A percentile compares a stretch with the other conserved stretches of the same genome.
phyloP scores from a whole-genome alignment of 371 early-diverging fungal species.

The Mortierella polycephala region DNA sequence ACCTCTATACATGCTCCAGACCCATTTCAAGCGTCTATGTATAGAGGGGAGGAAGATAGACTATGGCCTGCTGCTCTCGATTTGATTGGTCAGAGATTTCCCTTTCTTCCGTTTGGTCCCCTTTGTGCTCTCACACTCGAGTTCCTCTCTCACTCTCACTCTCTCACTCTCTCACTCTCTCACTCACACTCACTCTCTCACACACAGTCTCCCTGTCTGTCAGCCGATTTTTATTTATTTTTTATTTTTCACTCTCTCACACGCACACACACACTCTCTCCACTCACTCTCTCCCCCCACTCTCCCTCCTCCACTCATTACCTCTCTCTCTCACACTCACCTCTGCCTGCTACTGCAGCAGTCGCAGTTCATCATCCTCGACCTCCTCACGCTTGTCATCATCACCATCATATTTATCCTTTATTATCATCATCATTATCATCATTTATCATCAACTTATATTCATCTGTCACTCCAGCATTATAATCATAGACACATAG shows the following conservation, averaged over 20 bases:
- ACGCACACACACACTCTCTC: neutral
- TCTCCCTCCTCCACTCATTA: neutral
- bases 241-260: constrained; percentile 1
- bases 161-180: neutral
- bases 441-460: neutral
- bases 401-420: neutral
- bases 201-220: neutral
- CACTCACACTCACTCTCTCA: neutral
- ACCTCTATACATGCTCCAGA: neutral
- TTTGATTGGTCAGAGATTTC: constrained; percentile 6
- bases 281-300: neutral
- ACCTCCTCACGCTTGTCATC: neutral
- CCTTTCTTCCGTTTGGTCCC: neutral
- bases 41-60: neutral
- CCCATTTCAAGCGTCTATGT: too few species aligned
- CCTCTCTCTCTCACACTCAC: constrained; percentile 2
- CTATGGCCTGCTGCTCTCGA: neutral
- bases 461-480: constrained; percentile 21
- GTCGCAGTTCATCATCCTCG: constrained; percentile 1
- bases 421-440: too few species aligned
- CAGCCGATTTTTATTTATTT: neutral
- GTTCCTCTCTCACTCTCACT: neutral
- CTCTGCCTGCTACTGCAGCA: neutral
- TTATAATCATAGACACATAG: constrained; percentile 54
- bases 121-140: neutral